Base-by-base conservation (phyloP, 225 moss, liverwort and hornwort genomes). In the Pleurozium schreberi region DNA sequence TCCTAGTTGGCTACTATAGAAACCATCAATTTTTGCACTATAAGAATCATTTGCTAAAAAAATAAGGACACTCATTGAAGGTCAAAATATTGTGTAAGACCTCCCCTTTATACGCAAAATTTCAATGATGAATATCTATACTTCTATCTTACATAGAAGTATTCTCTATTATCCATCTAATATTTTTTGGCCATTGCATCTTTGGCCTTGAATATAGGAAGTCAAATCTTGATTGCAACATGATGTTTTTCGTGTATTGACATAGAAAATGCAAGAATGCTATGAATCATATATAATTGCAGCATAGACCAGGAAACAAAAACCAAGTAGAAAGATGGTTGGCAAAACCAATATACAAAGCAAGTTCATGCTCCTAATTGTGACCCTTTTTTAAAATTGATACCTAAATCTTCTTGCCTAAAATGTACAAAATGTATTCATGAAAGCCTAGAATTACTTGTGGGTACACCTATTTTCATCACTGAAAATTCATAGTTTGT, bases 1-100 rank as follows among this genome's bases (percentile, higher is more conserved):
- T 1, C 5, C 9, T 5, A 60, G 5, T 60, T 18, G 1, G 18
- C 36, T 6, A 66, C 20, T 0, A 0, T 20, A 0, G 6, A 38
- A 66, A 38, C 38, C 20, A 38, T 66, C 6, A 6, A 20, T 66
- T 64, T 2, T 38, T 2, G 19, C 34, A 20, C 6, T 1, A 0
- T 66, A 4, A 11, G 1, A 38, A 66, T 36, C 66, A 21, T 38
- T 19, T 20, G 11, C 36, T 38, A 20, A 10, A 66, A 19, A 34
- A 10, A 19, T 18, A 65, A 10, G 9, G 17, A 1, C 10, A 34
- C 3, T 34, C 33, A 38, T 38, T 38, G 4, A 4, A 67, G 12
- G 38, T 67, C 67, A 67, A 67, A 12, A 7, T n/a, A 7, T n/a
- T 68, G n/a, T 12, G 1, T 12, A 69, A 69, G 3, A 40, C 4